Percentiles rank a stretch among this genome's conserved stretches.
Evolutionary conservation across 2,329 filamentous ascomycete genomes (phyloP).

Genomic region (Fusarium nodosum): DNA sequence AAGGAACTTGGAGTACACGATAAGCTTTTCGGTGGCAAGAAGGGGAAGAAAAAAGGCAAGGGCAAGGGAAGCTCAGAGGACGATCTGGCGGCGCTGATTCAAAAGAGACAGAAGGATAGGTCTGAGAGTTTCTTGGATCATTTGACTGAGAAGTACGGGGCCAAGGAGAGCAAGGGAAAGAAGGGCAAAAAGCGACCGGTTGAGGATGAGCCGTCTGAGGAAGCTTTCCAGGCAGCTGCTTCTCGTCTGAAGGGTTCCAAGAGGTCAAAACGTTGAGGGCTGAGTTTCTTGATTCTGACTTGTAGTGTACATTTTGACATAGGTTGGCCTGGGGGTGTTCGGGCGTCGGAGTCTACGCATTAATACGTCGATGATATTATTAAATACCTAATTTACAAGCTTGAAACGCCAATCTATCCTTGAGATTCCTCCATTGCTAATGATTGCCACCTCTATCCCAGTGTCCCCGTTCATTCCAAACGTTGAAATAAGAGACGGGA

Average conservation of each 20-base stretch:
- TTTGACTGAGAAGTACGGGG: slow-evolving; percentile 82
- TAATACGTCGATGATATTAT: background rate
- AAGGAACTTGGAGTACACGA: slow-evolving; percentile 82
- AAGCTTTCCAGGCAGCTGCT: slow-evolving; percentile 71
- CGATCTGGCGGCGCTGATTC: slow-evolving; percentile 79
- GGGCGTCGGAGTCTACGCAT: slow-evolving; percentile 1
- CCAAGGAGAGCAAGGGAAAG: slow-evolving; percentile 58
- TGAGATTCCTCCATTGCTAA: background rate
- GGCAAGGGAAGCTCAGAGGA: slow-evolving; percentile 62
- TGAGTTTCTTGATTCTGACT: background rate
- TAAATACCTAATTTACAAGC: background rate
- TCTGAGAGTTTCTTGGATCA: slow-evolving; percentile 75
- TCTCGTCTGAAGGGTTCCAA: slow-evolving; percentile 58
- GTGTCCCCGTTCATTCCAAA: background rate
- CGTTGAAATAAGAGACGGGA: background rate
- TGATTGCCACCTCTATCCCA: background rate
- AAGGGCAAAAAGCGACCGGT: slow-evolving; percentile 67
- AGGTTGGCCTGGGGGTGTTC: slow-evolving; percentile 20
- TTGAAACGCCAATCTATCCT: background rate
- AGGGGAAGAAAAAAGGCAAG: slow-evolving; percentile 60
- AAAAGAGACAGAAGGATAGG: slow-evolving; percentile 74
- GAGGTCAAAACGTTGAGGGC: slow-evolving; percentile 40
- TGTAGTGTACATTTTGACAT: background rate
- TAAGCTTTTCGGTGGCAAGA: slow-evolving; percentile 71
- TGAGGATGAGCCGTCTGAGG: slow-evolving; percentile 75